A percentile compares a stretch with the other conserved stretches of the same genome.
phyloP scores from a whole-genome alignment of 352 stramenopile genomes.

The Phytophthora ohioensis region DNA sequence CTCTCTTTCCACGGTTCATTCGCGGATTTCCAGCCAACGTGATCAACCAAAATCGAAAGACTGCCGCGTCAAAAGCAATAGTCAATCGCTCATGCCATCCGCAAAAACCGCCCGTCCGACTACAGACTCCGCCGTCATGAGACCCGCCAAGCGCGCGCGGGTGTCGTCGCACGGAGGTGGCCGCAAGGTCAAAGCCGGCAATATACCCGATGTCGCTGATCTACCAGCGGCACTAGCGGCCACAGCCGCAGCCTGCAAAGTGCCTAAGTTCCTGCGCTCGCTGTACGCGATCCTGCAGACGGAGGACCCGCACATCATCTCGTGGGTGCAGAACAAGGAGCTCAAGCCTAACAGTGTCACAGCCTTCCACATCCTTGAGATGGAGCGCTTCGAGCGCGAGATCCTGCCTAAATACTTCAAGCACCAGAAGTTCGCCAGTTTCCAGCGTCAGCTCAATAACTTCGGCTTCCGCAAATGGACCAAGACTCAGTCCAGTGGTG shows the following conservation, averaged over 20 bases:
- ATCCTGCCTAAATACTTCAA: conserved; percentile 95
- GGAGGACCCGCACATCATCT: conserved; percentile 74
- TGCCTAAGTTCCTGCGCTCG: conserved; percentile 86
- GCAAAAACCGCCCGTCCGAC: conserved; percentile 36
- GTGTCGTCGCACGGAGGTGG: conserved; percentile 8
- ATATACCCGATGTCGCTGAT: neutral
- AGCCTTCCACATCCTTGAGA: conserved; percentile 83
- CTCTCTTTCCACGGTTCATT: conserved; percentile 41
- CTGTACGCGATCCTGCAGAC: conserved; percentile 84
- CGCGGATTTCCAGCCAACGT: conserved; percentile 36
- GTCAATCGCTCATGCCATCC: conserved; percentile 28
- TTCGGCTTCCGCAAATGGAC: conserved; percentile 93
- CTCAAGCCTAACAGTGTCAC: conserved; percentile 64
- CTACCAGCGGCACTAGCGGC: conserved; percentile 9
- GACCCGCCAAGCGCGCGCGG: conserved; percentile 26
- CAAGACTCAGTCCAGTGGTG: conserved; percentile 79
- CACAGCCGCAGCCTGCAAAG: conserved; percentile 51
- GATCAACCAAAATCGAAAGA: conserved; percentile 30
- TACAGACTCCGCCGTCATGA: conserved; percentile 4
- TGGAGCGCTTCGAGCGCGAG: conserved; percentile 84
- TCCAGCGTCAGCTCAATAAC: conserved; percentile 94
- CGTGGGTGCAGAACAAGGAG: conserved; percentile 77
- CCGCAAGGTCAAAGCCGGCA: conserved; percentile 5
- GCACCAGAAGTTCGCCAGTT: conserved; percentile 92
- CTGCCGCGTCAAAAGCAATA: neutral